Conservation (phyloP, 495 filamentous ascomycete species). For the Venustampulla echinocandica region DNA sequence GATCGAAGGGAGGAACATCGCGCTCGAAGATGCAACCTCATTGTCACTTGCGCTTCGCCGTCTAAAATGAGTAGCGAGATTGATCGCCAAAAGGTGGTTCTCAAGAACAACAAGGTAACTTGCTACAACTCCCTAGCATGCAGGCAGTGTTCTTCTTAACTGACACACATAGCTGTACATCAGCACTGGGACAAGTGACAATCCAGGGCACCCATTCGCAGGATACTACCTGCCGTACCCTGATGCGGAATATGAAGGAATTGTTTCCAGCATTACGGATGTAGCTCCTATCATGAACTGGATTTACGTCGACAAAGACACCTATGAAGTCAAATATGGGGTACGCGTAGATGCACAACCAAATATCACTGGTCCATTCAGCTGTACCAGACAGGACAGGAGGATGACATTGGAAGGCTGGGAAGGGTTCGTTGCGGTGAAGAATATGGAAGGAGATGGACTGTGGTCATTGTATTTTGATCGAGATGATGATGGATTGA, state of each 20-base stretch:
- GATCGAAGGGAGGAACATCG: conserved; percentile 37
- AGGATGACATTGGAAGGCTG: conserved; percentile 43
- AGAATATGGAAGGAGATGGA: conserved; percentile 26
- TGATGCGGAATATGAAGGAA: conserved; percentile 41
- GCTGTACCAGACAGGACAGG: conserved; percentile 45
- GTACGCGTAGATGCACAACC: conserved; percentile 32
- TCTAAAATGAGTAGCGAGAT: conserved; percentile 28
- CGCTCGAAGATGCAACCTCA: conserved; percentile 34
- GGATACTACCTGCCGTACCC: conserved; percentile 54
- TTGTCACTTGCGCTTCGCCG: conserved; percentile 29
- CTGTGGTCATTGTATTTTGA: conserved; percentile 40
- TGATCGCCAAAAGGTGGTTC: conserved; percentile 31
- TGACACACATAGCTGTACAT: neutral
- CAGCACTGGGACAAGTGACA: conserved; percentile 1
- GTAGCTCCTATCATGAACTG: conserved; percentile 54
- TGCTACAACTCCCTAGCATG: neutral
- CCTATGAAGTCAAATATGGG: conserved; percentile 42
- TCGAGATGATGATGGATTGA: conserved; percentile 34
- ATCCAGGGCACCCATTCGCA: conserved; percentile 38
- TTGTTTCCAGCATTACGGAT: conserved; percentile 48
- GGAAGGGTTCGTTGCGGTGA: conserved; percentile 40
- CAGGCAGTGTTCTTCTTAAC: conserved; percentile 23
- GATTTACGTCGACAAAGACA: conserved; percentile 51
- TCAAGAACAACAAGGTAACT: conserved; percentile 18
- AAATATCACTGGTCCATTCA: conserved; percentile 47